A percentile compares a stretch with the other conserved stretches of the same genome.
Evolutionary conservation across 108 stramenopile genomes (phyloP).

Genomic region (Schizochytrium sp.): DNA sequence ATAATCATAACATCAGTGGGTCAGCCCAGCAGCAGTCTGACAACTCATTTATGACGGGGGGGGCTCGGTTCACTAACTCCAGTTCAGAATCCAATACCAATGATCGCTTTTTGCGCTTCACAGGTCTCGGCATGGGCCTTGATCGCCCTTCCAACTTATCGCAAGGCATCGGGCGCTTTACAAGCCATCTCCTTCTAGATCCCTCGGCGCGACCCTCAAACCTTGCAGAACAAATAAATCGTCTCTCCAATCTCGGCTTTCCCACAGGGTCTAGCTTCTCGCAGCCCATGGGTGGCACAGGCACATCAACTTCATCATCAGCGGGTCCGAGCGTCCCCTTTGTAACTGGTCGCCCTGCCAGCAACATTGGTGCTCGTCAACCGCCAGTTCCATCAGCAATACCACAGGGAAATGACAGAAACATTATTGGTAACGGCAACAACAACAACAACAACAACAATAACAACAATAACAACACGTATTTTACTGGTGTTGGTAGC

Average conservation of each 20-base stretch:
- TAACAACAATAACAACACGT: not conserved
- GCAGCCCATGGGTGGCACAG: not conserved
- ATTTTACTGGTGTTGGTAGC: no score
- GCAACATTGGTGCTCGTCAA: not conserved
- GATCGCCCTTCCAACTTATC: constrained; percentile 6
- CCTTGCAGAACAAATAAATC: not conserved
- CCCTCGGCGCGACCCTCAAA: not conserved
- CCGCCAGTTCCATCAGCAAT: not conserved
- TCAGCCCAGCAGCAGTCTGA: not conserved
- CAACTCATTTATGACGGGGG: not conserved
- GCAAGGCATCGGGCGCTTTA: constrained; percentile 44
- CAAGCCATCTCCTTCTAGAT: constrained; percentile 17
- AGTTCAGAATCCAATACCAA: not conserved
- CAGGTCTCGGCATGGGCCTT: constrained; percentile 5
- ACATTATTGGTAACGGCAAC: not conserved
- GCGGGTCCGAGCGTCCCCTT: not conserved
- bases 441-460: not conserved
- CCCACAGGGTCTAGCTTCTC: not conserved
- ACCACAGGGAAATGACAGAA: not conserved
- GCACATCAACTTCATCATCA: not conserved
- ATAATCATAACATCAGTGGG: not conserved
- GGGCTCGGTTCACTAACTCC: not conserved
- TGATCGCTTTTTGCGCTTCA: constrained; percentile 34
- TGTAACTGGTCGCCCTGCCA: not conserved
- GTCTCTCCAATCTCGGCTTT: not conserved